phyloP scores from a whole-genome alignment of 2,329 filamentous ascomycete genomes.

The Tolypocladium endophyticum region DNA sequence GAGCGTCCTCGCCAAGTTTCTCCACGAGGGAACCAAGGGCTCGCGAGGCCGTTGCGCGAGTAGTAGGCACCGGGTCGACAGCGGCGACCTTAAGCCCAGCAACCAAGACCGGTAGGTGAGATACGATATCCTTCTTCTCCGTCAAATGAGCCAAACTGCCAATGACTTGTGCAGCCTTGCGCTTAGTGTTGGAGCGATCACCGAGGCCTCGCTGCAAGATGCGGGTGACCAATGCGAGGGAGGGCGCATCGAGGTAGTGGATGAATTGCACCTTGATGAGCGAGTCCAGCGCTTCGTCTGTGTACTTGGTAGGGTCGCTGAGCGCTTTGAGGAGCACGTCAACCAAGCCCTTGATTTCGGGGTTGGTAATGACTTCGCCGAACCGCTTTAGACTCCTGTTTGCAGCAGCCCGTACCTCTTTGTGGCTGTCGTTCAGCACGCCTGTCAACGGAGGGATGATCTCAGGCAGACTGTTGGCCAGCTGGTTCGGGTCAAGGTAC shows the following conservation, averaged over 20 bases:
- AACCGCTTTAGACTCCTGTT: constrained; percentile 97
- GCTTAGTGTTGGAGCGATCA: constrained; percentile 88
- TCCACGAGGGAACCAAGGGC: constrained; percentile 94
- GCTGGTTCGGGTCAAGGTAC: constrained; percentile 90
- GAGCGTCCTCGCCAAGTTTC: constrained; percentile 91
- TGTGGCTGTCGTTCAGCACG: constrained; percentile 94
- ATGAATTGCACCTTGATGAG: constrained; percentile 98
- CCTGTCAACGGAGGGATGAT: constrained; percentile 94
- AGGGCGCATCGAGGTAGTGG: constrained; percentile 96
- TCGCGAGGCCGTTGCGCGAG: constrained; percentile 89
- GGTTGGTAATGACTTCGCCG: constrained; percentile 96
- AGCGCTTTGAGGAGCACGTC: constrained; percentile 88
- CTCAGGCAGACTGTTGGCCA: constrained; percentile 83
- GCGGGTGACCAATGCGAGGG: constrained; percentile 84
- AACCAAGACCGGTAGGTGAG: constrained; percentile 85
- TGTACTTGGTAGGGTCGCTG: constrained; percentile 95
- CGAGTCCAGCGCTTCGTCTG: constrained; percentile 84
- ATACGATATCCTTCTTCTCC: constrained; percentile 84
- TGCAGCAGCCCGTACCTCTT: constrained; percentile 84
- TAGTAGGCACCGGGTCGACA: constrained; percentile 93
- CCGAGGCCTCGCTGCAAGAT: constrained; percentile 87
- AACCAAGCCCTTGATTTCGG: constrained; percentile 89
- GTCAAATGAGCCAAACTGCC: constrained; percentile 95
- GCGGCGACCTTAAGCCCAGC: constrained; percentile 80
- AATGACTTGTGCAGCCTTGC: constrained; percentile 95